Evolutionary conservation across 495 filamentous ascomycete species (phyloP), one percentile per base, ranked within the genome.

Genomic region (Cetradonia linearis): DNA sequence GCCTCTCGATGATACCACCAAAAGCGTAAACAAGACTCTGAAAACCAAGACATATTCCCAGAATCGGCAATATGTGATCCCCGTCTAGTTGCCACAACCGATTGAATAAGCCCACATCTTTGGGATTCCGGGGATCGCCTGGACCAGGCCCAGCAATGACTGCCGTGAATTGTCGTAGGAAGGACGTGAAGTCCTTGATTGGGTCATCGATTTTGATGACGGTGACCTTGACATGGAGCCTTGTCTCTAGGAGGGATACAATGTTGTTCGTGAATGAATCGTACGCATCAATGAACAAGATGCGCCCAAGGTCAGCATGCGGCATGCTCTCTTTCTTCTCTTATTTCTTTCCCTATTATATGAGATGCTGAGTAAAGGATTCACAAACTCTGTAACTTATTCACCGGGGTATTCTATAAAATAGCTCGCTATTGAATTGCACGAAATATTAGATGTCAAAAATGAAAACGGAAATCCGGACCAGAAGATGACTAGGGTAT

Each of bases 201-300:
- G 20, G 10, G 6, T 77, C 70, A 66, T 93, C 88, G 64, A 91
- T 91, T 58, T 81, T 82, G 61, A 94, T 77, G 14, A 84, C 78
- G 8, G 81, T 82, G 52, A 96, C 85, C 27, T 82, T 74, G 30
- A 79, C 88, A 53, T 74, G 70, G 14, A 66, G 55, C 18, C 58
- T 46, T 8, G 62, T 63, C 37, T 68, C 59, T 20, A 96, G 78
- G 64, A 93, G 82, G 18, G 85, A 78, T 48, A 91, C 81, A 61
- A 96, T 91, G 75, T 96, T 96, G 73, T 95, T 88, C 47, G 91
- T 85, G 74, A 96, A 96, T 56, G 91, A 96, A 73, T 96, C 93
- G 67, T 95, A 94, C 56, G 91, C 89, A 69, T 98, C 93, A 47
- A 98, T 73, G 70, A 93, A 91, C 48, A 98, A 82, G 56, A 96